A percentile compares a stretch with the other conserved stretches of the same genome.
phyloP scores from a whole-genome alignment of 1,284 basidiomycete species.

The Gomphus bonarii region DNA sequence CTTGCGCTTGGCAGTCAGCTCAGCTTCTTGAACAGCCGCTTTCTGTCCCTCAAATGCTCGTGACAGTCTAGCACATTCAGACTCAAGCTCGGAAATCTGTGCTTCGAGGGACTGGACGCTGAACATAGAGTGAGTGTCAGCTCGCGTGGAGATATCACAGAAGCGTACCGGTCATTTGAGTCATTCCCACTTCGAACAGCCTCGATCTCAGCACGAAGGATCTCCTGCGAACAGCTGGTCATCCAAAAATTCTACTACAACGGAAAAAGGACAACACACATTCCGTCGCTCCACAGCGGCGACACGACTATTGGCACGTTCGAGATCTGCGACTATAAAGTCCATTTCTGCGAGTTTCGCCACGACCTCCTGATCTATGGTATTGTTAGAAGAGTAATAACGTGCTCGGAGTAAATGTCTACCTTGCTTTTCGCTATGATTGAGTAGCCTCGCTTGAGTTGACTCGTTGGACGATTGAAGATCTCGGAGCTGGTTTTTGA shows the following conservation, averaged over 20 bases:
- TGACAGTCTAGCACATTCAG: slow-evolving; percentile 62
- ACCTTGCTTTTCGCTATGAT: slow-evolving; percentile 85
- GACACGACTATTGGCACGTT: slow-evolving; percentile 86
- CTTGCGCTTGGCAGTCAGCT: slow-evolving; percentile 40
- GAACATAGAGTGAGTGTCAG: neutral
- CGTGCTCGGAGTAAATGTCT: slow-evolving; percentile 8
- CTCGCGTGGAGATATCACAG: neutral
- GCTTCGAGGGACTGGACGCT: slow-evolving; percentile 66
- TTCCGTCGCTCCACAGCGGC: slow-evolving; percentile 89
- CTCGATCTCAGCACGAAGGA: slow-evolving; percentile 89
- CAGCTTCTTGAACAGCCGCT: slow-evolving; percentile 38
- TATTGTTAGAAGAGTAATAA: neutral
- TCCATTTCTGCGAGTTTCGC: slow-evolving; percentile 86
- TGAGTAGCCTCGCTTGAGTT: slow-evolving; percentile 83
- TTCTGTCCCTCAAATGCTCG: slow-evolving; percentile 65
- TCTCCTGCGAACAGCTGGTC: slow-evolving; percentile 47
- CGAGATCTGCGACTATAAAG: slow-evolving; percentile 86
- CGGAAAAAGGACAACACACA: slow-evolving; percentile 29
- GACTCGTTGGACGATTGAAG: slow-evolving; percentile 85
- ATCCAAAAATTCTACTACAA: neutral
- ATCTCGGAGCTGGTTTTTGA: slow-evolving; percentile 83
- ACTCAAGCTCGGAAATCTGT: slow-evolving; percentile 64
- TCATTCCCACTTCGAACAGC: slow-evolving; percentile 74
- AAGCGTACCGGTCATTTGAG: slow-evolving; percentile 56
- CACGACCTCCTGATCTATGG: slow-evolving; percentile 83